These are phyloP conservation scores for Dendrostoma leiphaemia DNA, from an alignment of 2,329 filamentous ascomycete species.

Conservation along the genomic window DNA sequence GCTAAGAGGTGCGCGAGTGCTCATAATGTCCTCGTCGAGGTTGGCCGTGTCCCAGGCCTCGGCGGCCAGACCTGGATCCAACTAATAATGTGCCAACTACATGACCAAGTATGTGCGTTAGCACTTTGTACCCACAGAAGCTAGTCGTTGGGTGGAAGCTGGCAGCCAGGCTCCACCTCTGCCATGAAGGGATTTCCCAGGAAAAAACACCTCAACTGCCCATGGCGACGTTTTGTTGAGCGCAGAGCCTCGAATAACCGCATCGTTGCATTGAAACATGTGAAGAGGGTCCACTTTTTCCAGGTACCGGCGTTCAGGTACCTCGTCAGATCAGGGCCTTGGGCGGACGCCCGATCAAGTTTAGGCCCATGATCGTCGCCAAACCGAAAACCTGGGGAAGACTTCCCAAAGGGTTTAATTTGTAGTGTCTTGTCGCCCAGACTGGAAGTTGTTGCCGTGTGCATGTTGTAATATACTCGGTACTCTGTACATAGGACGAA, in stretches of 20 bases:
- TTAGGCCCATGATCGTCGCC: neutral
- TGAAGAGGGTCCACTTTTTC: constrained; percentile 3
- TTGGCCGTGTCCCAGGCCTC: no score
- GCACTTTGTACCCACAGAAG: no score
- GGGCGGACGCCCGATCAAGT: neutral
- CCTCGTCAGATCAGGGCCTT: neutral
- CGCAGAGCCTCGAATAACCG: constrained; percentile 10
- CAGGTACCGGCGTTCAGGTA: constrained; percentile 5
- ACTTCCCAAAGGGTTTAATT: neutral
- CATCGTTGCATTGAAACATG: neutral
- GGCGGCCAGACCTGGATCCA: no score
- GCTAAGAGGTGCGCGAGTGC: no score
- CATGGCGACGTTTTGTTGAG: neutral
- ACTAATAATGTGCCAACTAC: no score
- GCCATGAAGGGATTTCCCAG: neutral
- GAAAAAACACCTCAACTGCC: neutral
- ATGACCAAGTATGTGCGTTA: no score
- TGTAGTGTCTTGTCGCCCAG: neutral
- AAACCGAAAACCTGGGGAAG: constrained; percentile 4
- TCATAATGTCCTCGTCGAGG: no score
- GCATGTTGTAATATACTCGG: no score
- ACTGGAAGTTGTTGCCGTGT: neutral
- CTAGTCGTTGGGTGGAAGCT: no score
- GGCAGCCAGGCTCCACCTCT: no score
- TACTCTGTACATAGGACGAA: no score